Base-by-base conservation (phyloP, 208 protist species). In the Leishmania tropica region DNA sequence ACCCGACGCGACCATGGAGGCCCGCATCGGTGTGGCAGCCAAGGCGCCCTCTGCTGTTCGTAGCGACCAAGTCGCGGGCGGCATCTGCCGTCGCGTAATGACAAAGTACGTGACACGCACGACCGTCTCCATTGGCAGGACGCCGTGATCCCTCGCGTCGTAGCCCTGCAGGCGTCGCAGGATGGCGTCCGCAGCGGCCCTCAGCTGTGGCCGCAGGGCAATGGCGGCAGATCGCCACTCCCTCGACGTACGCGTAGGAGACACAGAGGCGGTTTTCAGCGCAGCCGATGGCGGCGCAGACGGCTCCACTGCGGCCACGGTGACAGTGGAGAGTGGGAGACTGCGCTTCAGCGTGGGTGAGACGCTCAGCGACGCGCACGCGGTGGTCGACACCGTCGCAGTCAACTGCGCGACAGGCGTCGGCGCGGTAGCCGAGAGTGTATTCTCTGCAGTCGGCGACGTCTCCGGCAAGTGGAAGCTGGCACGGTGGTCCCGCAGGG, bases 51-150 rank as follows among this genome's bases (percentile, higher is more conserved):
- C 76, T 21, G 73, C 68, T 56, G 83, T 85, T 10, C 83, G 83
- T 67, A 85, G 78, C 42, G 83, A 80, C 74, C 79, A 83, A 37
- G 84, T 79, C 45, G 68, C 11, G 35, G 53, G 37, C 13, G 83
- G 73, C 83, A 81, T 81, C 24, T 80, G 76, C 54, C 77, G 86
- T 45, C 86, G 85, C 62, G 68, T 54, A 75, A 91, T 62, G 51
- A 91, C 81, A 40, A 86, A 87, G 79, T 85, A 85, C 28, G 87
- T 79, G 7, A 97, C 92, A 24, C 84, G 84, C n/a, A 91, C 40
- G 47, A 97, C 82, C 65, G 87, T 81, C 56, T 86, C 85, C 88
- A 96, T 89, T 28, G 94, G 88, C 77, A 97, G 88, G 51, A 93
- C 85, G 0, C 92, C 92, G 48, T 85, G 80, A 68, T 91, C 84